Percentiles rank a stretch among this genome's conserved stretches.
Conservation (phyloP, 495 filamentous ascomycete genomes). For the Astrocystis sublimbata region DNA sequence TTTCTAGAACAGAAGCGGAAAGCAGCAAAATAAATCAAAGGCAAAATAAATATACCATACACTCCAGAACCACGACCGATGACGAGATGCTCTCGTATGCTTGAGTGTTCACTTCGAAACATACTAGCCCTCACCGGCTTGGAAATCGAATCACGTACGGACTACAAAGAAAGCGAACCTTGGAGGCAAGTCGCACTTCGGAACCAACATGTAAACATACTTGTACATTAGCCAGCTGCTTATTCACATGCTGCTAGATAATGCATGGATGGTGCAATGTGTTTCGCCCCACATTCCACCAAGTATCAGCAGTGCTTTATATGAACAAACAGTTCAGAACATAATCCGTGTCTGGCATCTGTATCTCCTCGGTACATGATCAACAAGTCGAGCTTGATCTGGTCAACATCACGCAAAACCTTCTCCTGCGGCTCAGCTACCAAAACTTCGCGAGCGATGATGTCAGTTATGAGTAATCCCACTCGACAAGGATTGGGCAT, state of each 20-base stretch:
- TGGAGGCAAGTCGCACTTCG: not conserved
- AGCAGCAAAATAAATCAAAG: slow-evolving; percentile 33
- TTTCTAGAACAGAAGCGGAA: slow-evolving; percentile 86
- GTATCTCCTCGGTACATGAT: not conserved
- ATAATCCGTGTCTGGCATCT: not conserved
- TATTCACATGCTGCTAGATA: not conserved
- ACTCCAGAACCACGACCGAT: not conserved
- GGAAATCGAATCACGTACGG: not conserved
- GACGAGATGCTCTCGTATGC: not conserved
- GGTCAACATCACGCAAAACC: not conserved
- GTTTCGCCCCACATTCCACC: not conserved
- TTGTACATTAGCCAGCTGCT: slow-evolving; percentile 12
- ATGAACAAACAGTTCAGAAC: slow-evolving; percentile 8
- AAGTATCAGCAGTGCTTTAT: not conserved
- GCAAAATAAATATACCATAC: slow-evolving; percentile 15
- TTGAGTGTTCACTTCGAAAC: not conserved
- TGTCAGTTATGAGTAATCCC: not conserved
- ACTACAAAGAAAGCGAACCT: not conserved
- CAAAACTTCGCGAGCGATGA: not conserved
- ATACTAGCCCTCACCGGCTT: not conserved
- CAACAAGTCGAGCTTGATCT: not conserved
- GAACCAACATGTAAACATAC: slow-evolving; percentile 15
- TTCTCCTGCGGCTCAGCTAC: not conserved
- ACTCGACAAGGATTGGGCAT: not conserved
- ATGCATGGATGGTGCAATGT: not conserved